Percentiles rank a stretch among this genome's conserved stretches.
phyloP scores from a whole-genome alignment of 2,329 filamentous ascomycete genomes.

The Exophiala viscosa region DNA sequence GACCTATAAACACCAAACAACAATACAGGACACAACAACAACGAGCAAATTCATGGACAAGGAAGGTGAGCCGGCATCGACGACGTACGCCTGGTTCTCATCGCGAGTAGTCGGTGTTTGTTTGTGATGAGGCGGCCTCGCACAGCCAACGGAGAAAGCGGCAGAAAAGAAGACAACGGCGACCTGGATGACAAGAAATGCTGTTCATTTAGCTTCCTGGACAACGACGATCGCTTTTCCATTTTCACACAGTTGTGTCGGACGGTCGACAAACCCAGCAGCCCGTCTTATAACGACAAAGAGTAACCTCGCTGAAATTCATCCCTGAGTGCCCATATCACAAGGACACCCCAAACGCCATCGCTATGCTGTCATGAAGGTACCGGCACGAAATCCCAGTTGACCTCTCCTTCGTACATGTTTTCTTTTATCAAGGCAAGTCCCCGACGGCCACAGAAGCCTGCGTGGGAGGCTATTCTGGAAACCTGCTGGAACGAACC shows the following conservation, averaged over 20 bases:
- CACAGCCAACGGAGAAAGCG: no score
- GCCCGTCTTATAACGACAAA: neutral
- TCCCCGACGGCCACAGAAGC: constrained; percentile 43
- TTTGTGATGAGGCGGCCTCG: no score
- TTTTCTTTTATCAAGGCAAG: constrained; percentile 45
- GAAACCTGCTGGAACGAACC: constrained; percentile 40
- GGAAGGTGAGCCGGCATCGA: no score
- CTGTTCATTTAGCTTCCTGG: neutral
- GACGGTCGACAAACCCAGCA: neutral
- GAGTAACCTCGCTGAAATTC: no score
- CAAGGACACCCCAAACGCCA: constrained; percentile 12
- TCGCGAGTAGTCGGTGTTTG: no score
- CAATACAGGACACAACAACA: no score
- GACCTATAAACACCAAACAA: no score
- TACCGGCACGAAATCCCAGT: constrained; percentile 44
- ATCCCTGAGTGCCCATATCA: no score
- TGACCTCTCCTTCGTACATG: constrained; percentile 41
- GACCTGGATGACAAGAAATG: neutral
- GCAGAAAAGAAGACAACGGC: neutral
- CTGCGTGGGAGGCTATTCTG: constrained; percentile 41
- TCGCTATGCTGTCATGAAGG: constrained; percentile 29
- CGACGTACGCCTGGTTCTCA: no score
- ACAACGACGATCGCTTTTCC: neutral
- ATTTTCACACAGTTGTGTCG: neutral
- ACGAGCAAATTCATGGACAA: no score